phyloP scores from a whole-genome alignment of 139 green algal genomes.

The Mesostigma viride region DNA sequence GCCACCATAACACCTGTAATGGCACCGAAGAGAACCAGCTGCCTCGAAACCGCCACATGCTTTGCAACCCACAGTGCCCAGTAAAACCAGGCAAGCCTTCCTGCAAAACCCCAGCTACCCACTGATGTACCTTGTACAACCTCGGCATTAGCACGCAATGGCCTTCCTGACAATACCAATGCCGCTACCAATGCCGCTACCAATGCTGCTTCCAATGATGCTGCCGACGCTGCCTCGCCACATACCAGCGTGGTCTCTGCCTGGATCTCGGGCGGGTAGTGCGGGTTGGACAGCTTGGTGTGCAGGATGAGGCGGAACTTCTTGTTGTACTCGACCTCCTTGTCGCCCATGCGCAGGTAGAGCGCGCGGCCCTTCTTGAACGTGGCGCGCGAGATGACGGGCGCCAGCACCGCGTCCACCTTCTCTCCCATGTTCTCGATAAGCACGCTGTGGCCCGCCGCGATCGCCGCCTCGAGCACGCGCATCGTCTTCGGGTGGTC shows the following conservation, averaged over 20 bases:
- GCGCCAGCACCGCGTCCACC: constrained; percentile 75
- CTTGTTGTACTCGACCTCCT: constrained; percentile 56
- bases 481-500: constrained; percentile 68
- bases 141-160: too few species aligned
- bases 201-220: too few species aligned
- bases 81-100: too few species aligned
- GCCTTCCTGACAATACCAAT: too few species aligned
- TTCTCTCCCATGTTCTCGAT: constrained; percentile 77
- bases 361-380: constrained; percentile 41
- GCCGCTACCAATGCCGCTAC: too few species aligned
- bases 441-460: constrained; percentile 67
- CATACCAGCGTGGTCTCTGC: constrained; percentile 75
- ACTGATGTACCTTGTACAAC: too few species aligned
- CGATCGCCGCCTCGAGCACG: constrained; percentile 62
- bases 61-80: too few species aligned
- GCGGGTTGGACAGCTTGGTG: constrained; percentile 76
- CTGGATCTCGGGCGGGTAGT: constrained; percentile 79
- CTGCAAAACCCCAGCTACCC: too few species aligned
- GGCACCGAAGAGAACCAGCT: too few species aligned
- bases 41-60: too few species aligned
- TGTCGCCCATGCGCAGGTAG: constrained; percentile 71
- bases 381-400: constrained; percentile 49
- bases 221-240: too few species aligned
- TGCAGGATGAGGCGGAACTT: constrained; percentile 71
- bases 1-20: too few species aligned